A percentile compares a stretch with the other conserved stretches of the same genome.
Conservation (phyloP, 768 basidiomycete species). For the Imleria badia region DNA sequence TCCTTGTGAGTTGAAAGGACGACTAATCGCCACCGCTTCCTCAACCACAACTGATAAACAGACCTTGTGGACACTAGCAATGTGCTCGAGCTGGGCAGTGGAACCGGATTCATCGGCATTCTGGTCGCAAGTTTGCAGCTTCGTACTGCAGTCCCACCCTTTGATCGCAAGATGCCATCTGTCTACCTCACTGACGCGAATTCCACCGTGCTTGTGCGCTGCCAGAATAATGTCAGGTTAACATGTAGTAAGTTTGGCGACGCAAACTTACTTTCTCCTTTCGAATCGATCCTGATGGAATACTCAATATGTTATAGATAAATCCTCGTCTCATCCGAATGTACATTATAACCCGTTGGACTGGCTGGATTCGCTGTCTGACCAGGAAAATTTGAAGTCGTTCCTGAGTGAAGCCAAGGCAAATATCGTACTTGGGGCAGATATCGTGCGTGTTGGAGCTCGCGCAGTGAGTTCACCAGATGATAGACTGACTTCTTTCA, state of each 20-base stretch:
- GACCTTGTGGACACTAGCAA: constrained; percentile 31
- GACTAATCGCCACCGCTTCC: background rate
- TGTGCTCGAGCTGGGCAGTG: constrained; percentile 75
- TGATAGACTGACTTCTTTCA: background rate
- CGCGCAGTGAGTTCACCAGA: background rate
- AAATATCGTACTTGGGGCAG: constrained; percentile 70
- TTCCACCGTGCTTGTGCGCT: constrained; percentile 59
- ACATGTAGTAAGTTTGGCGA: constrained; percentile 58
- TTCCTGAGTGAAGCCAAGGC: constrained; percentile 43
- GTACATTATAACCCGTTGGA: constrained; percentile 56
- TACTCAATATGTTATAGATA: constrained; percentile 41
- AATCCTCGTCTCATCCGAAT: constrained; percentile 48
- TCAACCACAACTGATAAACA: background rate
- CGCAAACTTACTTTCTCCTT: background rate
- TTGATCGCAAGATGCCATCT: constrained; percentile 8
- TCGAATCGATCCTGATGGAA: background rate
- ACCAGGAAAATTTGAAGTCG: constrained; percentile 14
- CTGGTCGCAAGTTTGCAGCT: constrained; percentile 57
- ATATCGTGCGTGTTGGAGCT: constrained; percentile 45
- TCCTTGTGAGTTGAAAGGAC: constrained; percentile 43
- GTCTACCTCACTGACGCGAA: constrained; percentile 67
- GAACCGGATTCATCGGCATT: constrained; percentile 73
- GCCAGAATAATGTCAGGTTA: constrained; percentile 57
- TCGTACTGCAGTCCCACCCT: background rate
- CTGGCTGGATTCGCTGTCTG: constrained; percentile 61